These are phyloP conservation scores for Emmonsiellopsis sp. DNA, from an alignment of 2,329 filamentous ascomycete genomes.

Conservation along the genomic window DNA sequence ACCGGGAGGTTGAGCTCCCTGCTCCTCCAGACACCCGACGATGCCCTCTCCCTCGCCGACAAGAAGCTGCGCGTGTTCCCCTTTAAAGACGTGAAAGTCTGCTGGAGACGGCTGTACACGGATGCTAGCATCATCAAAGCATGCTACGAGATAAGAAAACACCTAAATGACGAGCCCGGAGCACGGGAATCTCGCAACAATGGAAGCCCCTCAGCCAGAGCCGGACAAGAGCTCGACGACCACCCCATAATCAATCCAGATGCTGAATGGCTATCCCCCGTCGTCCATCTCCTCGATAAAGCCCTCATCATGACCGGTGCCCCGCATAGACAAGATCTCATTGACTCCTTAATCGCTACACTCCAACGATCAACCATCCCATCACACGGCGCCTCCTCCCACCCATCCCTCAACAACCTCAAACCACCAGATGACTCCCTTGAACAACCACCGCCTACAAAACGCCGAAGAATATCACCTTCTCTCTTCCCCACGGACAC, in stretches of 20 bases:
- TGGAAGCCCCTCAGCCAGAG: slow-evolving; percentile 6
- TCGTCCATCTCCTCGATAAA: slow-evolving; percentile 62
- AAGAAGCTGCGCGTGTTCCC: slow-evolving; percentile 46
- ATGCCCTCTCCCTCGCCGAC: slow-evolving; percentile 41
- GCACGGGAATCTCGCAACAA: background rate
- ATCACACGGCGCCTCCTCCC: slow-evolving; percentile 1
- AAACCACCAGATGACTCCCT: slow-evolving; percentile 5
- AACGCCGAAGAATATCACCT: slow-evolving; percentile 22
- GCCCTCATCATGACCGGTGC: slow-evolving; percentile 67
- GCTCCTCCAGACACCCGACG: slow-evolving; percentile 26
- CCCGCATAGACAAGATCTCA: slow-evolving; percentile 41
- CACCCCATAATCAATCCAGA: slow-evolving; percentile 11
- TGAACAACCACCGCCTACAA: slow-evolving; percentile 12
- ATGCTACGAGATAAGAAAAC: slow-evolving; percentile 21
- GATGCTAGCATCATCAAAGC: slow-evolving; percentile 46
- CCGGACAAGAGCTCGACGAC: slow-evolving; percentile 9
- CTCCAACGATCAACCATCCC: slow-evolving; percentile 18
- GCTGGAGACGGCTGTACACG: slow-evolving; percentile 49
- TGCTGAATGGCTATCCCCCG: slow-evolving; percentile 42
- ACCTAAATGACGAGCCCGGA: slow-evolving; percentile 4
- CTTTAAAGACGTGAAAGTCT: slow-evolving; percentile 45
- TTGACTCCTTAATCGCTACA: slow-evolving; percentile 27
- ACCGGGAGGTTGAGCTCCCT: slow-evolving; percentile 12
- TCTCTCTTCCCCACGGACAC: slow-evolving; percentile 25
- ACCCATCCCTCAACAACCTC: background rate